Evolutionary conservation across 1,284 basidiomycete genomes (phyloP).

Genomic region (Pseudozyma hubeiensis): DNA sequence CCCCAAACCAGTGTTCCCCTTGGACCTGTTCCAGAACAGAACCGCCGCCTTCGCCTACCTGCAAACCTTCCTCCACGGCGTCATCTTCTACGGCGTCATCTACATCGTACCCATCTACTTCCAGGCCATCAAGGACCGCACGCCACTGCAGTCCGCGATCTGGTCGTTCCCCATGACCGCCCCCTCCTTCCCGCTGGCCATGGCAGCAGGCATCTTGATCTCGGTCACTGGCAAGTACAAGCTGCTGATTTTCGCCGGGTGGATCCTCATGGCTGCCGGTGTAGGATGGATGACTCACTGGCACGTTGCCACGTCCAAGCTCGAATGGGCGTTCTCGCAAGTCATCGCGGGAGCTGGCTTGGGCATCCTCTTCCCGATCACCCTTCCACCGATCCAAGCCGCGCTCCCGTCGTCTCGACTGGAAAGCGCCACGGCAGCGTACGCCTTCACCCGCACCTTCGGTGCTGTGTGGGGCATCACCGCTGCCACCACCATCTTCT

Average conservation of each 20-base stretch:
- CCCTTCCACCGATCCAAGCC: slow-evolving; percentile 51
- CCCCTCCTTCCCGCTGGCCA: slow-evolving; percentile 41
- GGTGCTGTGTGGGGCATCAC: slow-evolving; percentile 56
- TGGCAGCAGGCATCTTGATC: slow-evolving; percentile 52
- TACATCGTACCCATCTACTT: slow-evolving; percentile 70
- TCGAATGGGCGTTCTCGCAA: slow-evolving; percentile 67
- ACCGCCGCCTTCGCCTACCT: slow-evolving; percentile 62
- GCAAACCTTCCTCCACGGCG: slow-evolving; percentile 66
- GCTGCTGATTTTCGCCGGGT: slow-evolving; percentile 67
- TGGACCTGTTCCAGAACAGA: slow-evolving; percentile 60
- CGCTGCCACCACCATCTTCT: slow-evolving; percentile 46
- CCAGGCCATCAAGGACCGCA: slow-evolving; percentile 71
- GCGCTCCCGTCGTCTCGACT: slow-evolving; percentile 33
- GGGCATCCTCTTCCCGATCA: slow-evolving; percentile 50
- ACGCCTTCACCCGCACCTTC: slow-evolving; percentile 51
- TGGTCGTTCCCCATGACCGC: slow-evolving; percentile 68
- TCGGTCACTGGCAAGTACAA: slow-evolving; percentile 62
- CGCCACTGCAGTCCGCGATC: slow-evolving; percentile 71
- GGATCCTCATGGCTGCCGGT: slow-evolving; percentile 51
- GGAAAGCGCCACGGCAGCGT: slow-evolving; percentile 46
- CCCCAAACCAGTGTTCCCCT: slow-evolving; percentile 63
- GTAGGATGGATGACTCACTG: slow-evolving; percentile 68
- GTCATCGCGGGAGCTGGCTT: slow-evolving; percentile 54
- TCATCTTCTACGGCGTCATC: slow-evolving; percentile 57
- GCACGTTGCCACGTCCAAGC: slow-evolving; percentile 63